Conservation (phyloP, 768 basidiomycete species). For the Macrolepiota dolichaula region DNA sequence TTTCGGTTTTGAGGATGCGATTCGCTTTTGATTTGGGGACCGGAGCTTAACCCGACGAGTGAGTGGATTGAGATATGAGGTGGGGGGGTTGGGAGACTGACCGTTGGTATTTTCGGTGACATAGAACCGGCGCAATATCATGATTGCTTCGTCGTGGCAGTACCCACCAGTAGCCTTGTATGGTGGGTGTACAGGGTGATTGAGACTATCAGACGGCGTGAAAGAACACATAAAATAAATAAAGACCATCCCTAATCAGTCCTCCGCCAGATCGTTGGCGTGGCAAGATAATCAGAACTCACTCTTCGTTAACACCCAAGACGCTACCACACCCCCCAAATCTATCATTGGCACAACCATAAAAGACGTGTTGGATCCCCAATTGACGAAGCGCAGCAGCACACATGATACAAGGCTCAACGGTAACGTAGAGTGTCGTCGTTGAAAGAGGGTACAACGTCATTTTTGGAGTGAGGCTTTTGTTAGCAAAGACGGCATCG, state of each 20-base stretch:
- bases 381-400: conserved; percentile 92
- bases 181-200: conserved; percentile 69
- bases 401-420: conserved; percentile 99
- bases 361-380: conserved; percentile 87
- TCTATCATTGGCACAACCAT: conserved; percentile 92
- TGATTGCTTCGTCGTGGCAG: conserved; percentile 79
- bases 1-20: conserved; percentile 82
- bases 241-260: neutral
- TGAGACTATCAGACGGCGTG: conserved; percentile 41
- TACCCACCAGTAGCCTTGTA: conserved; percentile 78
- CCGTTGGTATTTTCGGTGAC: conserved; percentile 93
- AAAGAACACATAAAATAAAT: no score
- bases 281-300: conserved; percentile 19
- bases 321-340: conserved; percentile 98
- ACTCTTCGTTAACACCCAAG: conserved; percentile 80
- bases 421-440: conserved; percentile 93
- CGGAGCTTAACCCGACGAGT: conserved; percentile 57
- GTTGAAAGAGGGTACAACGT: conserved; percentile 61
- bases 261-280: neutral
- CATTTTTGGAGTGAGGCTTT: conserved; percentile 48
- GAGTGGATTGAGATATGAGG: conserved; percentile 1
- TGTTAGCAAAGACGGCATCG: conserved; percentile 74
- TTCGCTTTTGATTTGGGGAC: conserved; percentile 85
- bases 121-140: conserved; percentile 85
- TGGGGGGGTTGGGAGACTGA: conserved; percentile 27